These are phyloP conservation scores for Platanus orientalis DNA, from an alignment of 164 flowering plant genomes.

Conservation along the genomic window DNA sequence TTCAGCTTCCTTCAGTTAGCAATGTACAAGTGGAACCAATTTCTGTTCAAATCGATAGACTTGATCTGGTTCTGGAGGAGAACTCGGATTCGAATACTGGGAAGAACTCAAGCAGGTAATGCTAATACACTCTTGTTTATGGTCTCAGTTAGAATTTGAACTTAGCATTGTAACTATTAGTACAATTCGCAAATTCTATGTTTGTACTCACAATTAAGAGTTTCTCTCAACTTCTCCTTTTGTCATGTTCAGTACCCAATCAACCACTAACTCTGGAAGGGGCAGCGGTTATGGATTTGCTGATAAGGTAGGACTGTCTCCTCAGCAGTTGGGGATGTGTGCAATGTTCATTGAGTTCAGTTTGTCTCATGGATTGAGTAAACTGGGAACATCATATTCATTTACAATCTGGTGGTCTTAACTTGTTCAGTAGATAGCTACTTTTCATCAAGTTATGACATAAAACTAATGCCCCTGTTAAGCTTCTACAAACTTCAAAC, in stretches of 20 bases:
- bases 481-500: too few species aligned
- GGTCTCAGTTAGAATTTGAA: slow-evolving; percentile 1
- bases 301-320: slow-evolving; percentile 63
- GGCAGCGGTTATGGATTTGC: slow-evolving; percentile 97
- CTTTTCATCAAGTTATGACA: too few species aligned
- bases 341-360: too few species aligned
- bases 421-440: too few species aligned
- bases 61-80: slow-evolving; percentile 91
- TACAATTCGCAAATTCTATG: neutral
- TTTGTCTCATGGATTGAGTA: too few species aligned
- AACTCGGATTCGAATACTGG: slow-evolving; percentile 48
- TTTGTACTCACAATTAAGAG: neutral
- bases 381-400: too few species aligned
- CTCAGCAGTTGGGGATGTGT: too few species aligned
- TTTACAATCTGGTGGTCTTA: too few species aligned
- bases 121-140: neutral
- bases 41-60: slow-evolving; percentile 79
- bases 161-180: neutral
- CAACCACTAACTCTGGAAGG: slow-evolving; percentile 55
- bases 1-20: slow-evolving; percentile 80
- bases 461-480: too few species aligned
- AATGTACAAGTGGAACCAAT: slow-evolving; percentile 91
- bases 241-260: slow-evolving; percentile 37
- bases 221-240: neutral
- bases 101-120: slow-evolving; percentile 49